Evolutionary conservation across 305 asterid species (phyloP).

Genomic region (Fraxinus albicans): DNA sequence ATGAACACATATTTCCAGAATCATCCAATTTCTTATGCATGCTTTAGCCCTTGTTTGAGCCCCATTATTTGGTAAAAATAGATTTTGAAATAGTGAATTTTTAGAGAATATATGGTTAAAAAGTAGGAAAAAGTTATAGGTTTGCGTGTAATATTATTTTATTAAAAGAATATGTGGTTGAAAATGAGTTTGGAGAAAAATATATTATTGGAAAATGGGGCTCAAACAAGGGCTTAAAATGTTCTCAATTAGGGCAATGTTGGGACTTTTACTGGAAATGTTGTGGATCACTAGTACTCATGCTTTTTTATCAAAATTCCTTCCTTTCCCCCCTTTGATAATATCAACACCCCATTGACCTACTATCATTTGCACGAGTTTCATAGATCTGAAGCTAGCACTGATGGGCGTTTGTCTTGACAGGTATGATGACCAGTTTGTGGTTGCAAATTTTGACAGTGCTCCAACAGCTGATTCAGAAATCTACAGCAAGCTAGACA

Average conservation of each 20-base stretch:
- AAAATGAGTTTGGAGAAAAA: too few species aligned
- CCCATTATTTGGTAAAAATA: too few species aligned
- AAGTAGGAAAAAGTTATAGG: too few species aligned
- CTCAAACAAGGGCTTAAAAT: not conserved
- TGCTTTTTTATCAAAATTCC: conserved; percentile 8
- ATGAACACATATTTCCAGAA: not conserved
- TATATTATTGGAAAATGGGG: too few species aligned
- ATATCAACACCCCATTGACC: not conserved
- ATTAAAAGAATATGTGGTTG: too few species aligned
- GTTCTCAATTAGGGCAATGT: not conserved
- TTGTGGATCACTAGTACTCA: conserved; percentile 7
- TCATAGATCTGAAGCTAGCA: conserved; percentile 11
- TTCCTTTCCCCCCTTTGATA: not conserved
- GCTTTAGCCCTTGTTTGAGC: not conserved
- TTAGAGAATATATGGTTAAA: too few species aligned
- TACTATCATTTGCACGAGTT: conserved; percentile 4
- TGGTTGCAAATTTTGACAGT: conserved; percentile 74
- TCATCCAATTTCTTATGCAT: not conserved
- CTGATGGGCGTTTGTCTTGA: conserved; percentile 10
- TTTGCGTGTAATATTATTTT: too few species aligned
- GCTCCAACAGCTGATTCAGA: conserved; percentile 95
- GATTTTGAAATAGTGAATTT: too few species aligned
- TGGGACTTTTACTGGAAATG: not conserved
- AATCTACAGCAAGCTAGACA: conserved; percentile 57
- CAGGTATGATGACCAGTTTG: conserved; percentile 78